A percentile compares a stretch with the other conserved stretches of the same genome.
phyloP scores from a whole-genome alignment of 2,329 filamentous ascomycete species.

The Calonectria pseudoturangicola region DNA sequence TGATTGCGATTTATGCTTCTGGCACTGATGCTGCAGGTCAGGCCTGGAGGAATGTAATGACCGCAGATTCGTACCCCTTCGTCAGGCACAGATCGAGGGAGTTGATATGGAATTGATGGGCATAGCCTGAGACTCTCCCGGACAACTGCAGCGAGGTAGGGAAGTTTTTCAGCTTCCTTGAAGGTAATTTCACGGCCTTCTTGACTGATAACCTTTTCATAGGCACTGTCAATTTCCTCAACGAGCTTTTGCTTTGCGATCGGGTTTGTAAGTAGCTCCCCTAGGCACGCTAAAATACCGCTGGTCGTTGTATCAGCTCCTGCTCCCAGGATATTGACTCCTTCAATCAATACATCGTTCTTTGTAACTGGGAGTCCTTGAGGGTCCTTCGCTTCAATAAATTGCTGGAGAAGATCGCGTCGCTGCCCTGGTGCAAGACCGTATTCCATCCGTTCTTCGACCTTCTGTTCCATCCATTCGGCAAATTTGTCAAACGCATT shows the following conservation, averaged over 20 bases:
- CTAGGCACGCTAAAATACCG: constrained; percentile 38
- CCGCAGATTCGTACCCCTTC: constrained; percentile 21
- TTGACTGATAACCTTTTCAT: not conserved
- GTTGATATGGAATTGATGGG: constrained; percentile 43
- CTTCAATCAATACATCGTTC: constrained; percentile 40
- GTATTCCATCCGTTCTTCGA: constrained; percentile 33
- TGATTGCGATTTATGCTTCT: constrained; percentile 26
- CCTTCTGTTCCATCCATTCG: constrained; percentile 32
- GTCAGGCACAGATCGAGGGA: constrained; percentile 27
- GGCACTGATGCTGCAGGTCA: constrained; percentile 28
- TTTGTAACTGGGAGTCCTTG: constrained; percentile 25
- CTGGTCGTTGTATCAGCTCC: constrained; percentile 42
- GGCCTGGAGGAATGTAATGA: constrained; percentile 29
- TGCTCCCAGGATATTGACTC: constrained; percentile 39
- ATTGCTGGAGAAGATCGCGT: constrained; percentile 38
- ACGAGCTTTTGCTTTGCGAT: constrained; percentile 21
- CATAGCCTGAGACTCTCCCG: constrained; percentile 35
- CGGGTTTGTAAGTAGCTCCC: not conserved
- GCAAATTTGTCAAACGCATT: constrained; percentile 41
- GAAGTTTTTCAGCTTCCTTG: constrained; percentile 38
- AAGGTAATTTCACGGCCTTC: constrained; percentile 37
- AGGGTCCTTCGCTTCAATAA: constrained; percentile 38
- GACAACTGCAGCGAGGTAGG: constrained; percentile 36
- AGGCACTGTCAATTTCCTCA: constrained; percentile 34
- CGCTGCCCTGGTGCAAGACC: constrained; percentile 18